A percentile compares a stretch with the other conserved stretches of the same genome.
Conservation (phyloP, 73 alveolate species). For the Paramecium pentaurelia region DNA sequence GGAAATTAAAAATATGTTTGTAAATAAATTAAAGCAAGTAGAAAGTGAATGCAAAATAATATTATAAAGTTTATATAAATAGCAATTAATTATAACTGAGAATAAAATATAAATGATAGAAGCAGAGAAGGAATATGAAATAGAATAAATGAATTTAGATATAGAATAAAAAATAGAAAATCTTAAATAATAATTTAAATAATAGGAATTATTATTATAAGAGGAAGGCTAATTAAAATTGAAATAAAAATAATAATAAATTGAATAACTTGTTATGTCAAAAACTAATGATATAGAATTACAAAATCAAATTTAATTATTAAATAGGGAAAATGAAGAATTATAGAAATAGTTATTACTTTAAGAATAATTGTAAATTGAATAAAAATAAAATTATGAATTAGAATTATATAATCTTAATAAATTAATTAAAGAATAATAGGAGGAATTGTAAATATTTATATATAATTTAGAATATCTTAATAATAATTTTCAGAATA, state of each 20-base stretch:
- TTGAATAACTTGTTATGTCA: background rate
- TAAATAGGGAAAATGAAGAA: slow-evolving; percentile 4
- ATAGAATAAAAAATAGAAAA: background rate
- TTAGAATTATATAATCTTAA: background rate
- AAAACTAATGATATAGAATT: slow-evolving; percentile 15
- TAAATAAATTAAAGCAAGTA: background rate
- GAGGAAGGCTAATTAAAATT: background rate
- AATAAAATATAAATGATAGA: background rate
- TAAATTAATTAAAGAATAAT: slow-evolving; percentile 29
- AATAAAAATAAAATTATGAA: background rate
- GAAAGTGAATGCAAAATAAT: slow-evolving; percentile 29
- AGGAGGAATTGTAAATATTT: slow-evolving; percentile 17
- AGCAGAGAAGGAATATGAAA: background rate
- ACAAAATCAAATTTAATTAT: background rate
- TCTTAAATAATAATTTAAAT: background rate
- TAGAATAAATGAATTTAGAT: background rate
- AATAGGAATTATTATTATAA: background rate
- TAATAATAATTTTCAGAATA: slow-evolving; percentile 36
- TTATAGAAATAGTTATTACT: background rate
- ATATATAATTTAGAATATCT: background rate
- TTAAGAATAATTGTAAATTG: background rate
- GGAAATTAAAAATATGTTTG: background rate
- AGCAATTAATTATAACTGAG: background rate
- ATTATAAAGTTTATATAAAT: background rate
- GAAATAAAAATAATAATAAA: slow-evolving; percentile 10